phyloP scores from a whole-genome alignment of 768 basidiomycete species.

The Phlegmacium glaucopus region DNA sequence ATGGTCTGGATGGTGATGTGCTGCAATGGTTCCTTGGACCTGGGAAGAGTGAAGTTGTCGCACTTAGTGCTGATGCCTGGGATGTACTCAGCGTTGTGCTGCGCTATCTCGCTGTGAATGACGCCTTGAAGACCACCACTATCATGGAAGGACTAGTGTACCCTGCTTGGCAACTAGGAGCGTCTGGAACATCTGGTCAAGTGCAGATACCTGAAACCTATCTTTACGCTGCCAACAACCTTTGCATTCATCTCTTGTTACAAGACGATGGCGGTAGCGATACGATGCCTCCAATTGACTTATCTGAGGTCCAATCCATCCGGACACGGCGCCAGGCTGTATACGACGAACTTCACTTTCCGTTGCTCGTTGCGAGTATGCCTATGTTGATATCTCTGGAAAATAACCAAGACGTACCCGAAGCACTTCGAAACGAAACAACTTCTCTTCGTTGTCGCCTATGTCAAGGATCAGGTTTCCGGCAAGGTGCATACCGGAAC shows the following conservation, averaged over 20 bases:
- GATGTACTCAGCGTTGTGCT: slow-evolving; percentile 59
- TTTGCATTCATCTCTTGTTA: slow-evolving; percentile 61
- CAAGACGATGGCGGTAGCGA: slow-evolving; percentile 42
- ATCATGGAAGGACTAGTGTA: slow-evolving; percentile 74
- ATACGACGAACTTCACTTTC: slow-evolving; percentile 64
- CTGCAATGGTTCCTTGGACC: slow-evolving; percentile 69
- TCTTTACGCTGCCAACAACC: slow-evolving; percentile 57
- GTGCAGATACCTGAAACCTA: slow-evolving; percentile 44
- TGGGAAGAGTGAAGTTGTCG: slow-evolving; percentile 60
- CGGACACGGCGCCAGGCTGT: slow-evolving; percentile 66
- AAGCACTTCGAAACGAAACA: slow-evolving; percentile 45
- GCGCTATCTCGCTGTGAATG: slow-evolving; percentile 60
- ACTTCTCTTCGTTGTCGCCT: slow-evolving; percentile 52
- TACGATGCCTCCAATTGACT: slow-evolving; percentile 39
- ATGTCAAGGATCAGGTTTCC: slow-evolving; percentile 65
- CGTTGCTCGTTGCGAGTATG: slow-evolving; percentile 56
- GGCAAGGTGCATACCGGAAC: slow-evolving; percentile 73
- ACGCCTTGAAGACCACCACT: slow-evolving; percentile 69
- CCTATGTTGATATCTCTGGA: slow-evolving; percentile 73
- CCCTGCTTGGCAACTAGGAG: slow-evolving; percentile 68
- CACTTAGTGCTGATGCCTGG: slow-evolving; percentile 63
- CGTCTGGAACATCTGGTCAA: slow-evolving; percentile 35
- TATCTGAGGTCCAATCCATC: slow-evolving; percentile 67
- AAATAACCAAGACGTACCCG: slow-evolving; percentile 50
- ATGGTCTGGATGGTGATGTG: slow-evolving; percentile 68